Evolutionary conservation across 148 eudicot genomes (phyloP).

Genomic region (Gaultheria prostrata): DNA sequence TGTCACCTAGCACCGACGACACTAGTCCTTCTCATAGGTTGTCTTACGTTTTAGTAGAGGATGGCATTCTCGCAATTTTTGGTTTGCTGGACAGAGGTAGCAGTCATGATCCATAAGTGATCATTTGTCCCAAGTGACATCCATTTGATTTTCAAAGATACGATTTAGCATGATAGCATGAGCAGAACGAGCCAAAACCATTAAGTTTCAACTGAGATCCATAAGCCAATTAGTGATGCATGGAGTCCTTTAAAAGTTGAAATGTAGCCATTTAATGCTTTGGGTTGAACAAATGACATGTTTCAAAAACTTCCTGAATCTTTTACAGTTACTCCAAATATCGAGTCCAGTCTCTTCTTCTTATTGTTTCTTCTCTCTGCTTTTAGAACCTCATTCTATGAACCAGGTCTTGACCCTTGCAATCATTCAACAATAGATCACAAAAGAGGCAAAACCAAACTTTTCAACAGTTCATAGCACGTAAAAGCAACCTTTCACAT

Average conservation of each 20-base stretch:
- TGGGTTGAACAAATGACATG: neutral
- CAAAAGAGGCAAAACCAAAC: neutral
- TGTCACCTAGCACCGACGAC: neutral
- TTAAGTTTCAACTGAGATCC: neutral
- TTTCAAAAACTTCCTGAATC: neutral
- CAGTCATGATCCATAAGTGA: neutral
- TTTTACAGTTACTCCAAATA: neutral
- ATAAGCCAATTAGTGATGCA: neutral
- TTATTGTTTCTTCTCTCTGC: neutral
- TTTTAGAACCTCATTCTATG: neutral
- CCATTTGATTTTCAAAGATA: neutral
- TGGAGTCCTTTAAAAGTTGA: neutral
- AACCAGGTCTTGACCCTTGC: neutral
- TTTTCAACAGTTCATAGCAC: neutral
- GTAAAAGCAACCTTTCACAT: neutral
- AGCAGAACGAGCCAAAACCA: neutral
- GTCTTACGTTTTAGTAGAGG: neutral
- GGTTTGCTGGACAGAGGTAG: neutral
- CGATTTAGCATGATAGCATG: neutral
- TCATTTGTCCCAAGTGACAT: neutral
- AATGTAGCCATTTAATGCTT: neutral
- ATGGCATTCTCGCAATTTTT: neutral
- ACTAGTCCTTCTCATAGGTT: neutral
- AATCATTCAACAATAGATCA: neutral
- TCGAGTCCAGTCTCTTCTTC: neutral